Conservation (phyloP, 169 alveolate genomes). For the Theileria orientalis region DNA sequence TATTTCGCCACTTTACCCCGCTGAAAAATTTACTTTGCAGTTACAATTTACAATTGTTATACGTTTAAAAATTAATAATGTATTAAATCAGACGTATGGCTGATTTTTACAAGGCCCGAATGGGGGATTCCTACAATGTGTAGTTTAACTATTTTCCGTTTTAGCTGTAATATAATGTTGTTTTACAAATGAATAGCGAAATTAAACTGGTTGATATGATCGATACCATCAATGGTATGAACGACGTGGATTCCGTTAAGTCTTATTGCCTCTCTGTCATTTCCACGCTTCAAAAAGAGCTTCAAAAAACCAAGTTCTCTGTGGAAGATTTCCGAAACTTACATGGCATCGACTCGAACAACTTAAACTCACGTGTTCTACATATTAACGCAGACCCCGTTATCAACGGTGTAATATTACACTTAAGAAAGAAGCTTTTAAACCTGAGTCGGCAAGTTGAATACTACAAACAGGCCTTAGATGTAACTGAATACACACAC, state of each 20-base stretch:
- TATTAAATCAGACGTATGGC: background rate
- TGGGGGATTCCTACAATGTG: too few relatives aligned
- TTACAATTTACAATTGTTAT: too few relatives aligned
- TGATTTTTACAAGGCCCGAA: background rate
- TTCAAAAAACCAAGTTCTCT: conserved; percentile 37
- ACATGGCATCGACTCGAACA: conserved; percentile 18
- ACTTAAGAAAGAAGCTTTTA: conserved; percentile 24
- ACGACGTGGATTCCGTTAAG: conserved; percentile 26
- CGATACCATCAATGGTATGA: conserved; percentile 22
- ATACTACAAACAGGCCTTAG: conserved; percentile 15
- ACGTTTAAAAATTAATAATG: background rate
- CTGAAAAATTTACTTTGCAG: too few relatives aligned
- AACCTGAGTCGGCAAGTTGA: conserved; percentile 18
- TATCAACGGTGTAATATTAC: conserved; percentile 41
- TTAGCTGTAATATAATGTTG: too few relatives aligned
- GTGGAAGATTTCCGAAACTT: conserved; percentile 48
- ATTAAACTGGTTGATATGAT: conserved; percentile 14
- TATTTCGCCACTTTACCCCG: background rate
- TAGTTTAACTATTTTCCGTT: too few relatives aligned
- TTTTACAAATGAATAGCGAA: conserved; percentile 5
- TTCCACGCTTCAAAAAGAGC: conserved; percentile 46
- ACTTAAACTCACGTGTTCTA: background rate
- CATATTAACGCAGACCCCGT: conserved; percentile 47
- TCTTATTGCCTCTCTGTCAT: conserved; percentile 23
- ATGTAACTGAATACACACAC: conserved; percentile 23